Conservation (phyloP, 2,329 filamentous ascomycete species). For the Onygenales sp. region DNA sequence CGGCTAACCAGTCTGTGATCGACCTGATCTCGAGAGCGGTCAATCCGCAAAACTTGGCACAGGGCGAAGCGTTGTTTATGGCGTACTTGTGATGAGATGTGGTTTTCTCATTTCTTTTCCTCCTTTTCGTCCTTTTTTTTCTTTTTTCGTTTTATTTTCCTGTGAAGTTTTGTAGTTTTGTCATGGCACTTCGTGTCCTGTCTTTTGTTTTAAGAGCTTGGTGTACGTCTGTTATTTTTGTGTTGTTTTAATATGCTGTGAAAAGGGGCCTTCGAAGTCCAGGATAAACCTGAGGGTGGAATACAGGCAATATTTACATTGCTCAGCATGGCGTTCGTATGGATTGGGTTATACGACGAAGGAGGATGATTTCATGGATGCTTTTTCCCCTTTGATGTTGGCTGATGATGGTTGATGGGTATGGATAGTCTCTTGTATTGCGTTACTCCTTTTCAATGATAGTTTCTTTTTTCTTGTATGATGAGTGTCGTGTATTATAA, state of each 20-base stretch:
- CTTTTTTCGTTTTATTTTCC: conserved; percentile 12
- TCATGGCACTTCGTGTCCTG: too few relatives aligned
- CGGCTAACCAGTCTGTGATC: conserved; percentile 94
- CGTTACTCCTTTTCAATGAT: conserved; percentile 6
- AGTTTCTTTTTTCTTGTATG: neutral
- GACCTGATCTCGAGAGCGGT: conserved; percentile 88
- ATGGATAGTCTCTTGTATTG: conserved; percentile 2
- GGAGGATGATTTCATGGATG: neutral
- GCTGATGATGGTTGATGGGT: neutral
- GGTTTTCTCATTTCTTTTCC: conserved; percentile 5
- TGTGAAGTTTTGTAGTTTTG: neutral
- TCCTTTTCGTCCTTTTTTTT: conserved; percentile 7
- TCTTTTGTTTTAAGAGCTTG: conserved; percentile 9
- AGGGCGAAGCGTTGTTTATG: conserved; percentile 95
- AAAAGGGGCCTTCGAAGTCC: neutral
- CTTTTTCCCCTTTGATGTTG: conserved; percentile 8
- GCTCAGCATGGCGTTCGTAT: conserved; percentile 8
- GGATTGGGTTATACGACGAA: neutral
- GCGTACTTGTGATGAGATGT: conserved; percentile 60
- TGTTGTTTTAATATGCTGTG: conserved; percentile 2
- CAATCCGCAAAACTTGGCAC: conserved; percentile 78
- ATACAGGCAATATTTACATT: neutral
- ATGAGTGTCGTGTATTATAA: conserved; percentile 17
- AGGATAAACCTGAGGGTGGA: neutral
- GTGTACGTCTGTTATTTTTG: conserved; percentile 9